Base-by-base conservation (phyloP, 148 eudicot species). In the Linanthus parryae region DNA sequence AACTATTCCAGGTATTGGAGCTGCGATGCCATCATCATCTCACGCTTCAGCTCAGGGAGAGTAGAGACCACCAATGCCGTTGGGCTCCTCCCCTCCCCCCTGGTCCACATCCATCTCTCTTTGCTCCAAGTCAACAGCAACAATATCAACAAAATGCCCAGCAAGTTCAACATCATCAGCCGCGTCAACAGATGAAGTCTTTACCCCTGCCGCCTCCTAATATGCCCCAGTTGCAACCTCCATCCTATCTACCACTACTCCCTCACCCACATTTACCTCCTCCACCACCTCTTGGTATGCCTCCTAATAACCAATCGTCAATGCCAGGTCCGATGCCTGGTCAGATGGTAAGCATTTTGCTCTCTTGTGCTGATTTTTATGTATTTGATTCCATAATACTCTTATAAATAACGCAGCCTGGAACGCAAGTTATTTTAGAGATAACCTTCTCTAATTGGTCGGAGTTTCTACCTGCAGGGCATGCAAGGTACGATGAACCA, bases 11-110 rank as follows among this genome's bases (percentile, higher is more conserved):
- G 99, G 99, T 51, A 76, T 92, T 49, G 99, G 99, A 64, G 81
- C 74, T 63, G 91, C 96, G 27, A 82, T 92, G 99, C 99, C 99
- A 16, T 65, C 82, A 12, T 73, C 94, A 39, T 59, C 77, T 29
- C 96, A 92, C 64, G 36, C 85, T 33, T 62, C 88, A 43, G 71
- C 70, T 51, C 97, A 81, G 59, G 92, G 82, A 52, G 97, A 83
- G 61, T 85, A 74, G 65, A 76, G 65, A 66, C 86, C 71, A n/a
- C 62, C 64, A 41, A 69, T 67, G 44, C 63, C 65, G 19, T 57
- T 94, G 91, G 26, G 78, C 95, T 21, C 98, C 98, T 41, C 99
- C 98, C 1, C 78, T 92, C 18, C 99, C 99, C 50, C 99, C 94
- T 54, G 99, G 96, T 39, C 99, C 99, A 31, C 99, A 88, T 64